Conservation (phyloP, 768 basidiomycete genomes). For the Mycena rosella region DNA sequence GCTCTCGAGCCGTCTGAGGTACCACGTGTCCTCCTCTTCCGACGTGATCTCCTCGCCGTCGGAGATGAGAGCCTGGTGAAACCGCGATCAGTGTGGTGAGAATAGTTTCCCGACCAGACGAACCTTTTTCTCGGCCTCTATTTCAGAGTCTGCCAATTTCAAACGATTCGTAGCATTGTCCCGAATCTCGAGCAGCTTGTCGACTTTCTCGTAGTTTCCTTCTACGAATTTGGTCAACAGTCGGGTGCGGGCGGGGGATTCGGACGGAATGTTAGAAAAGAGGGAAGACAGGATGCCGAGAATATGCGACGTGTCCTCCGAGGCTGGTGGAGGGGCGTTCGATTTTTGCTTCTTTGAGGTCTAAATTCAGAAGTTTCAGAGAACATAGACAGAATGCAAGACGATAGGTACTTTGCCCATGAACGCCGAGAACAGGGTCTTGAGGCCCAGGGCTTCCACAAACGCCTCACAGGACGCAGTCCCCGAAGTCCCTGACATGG, state of each 20-base stretch:
- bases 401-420: conserved; percentile 87
- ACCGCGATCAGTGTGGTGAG: background rate
- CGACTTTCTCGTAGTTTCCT: conserved; percentile 91
- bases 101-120: conserved; percentile 17
- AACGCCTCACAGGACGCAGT: conserved; percentile 83
- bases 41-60: conserved; percentile 68
- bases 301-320: conserved; percentile 89
- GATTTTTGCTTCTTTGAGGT: conserved; percentile 75
- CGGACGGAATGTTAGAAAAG: conserved; percentile 88
- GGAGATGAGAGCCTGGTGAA: conserved; percentile 63
- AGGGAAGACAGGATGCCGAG: conserved; percentile 91
- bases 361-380: conserved; percentile 46
- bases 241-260: conserved; percentile 83
- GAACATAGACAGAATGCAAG: background rate
- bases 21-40: conserved; percentile 82
- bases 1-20: conserved; percentile 88
- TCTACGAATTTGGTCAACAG: conserved; percentile 96
- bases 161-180: conserved; percentile 77
- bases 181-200: conserved; percentile 90
- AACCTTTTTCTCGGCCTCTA: conserved; percentile 78
- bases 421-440: conserved; percentile 89
- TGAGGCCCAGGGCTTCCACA: conserved; percentile 89
- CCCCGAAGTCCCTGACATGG: conserved; percentile 84
- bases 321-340: conserved; percentile 59
- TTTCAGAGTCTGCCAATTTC: conserved; percentile 70